Evolutionary conservation across 352 stramenopile species (phyloP), one percentile per base, ranked within the genome.

Genomic region (Phytophthora fragariae): DNA sequence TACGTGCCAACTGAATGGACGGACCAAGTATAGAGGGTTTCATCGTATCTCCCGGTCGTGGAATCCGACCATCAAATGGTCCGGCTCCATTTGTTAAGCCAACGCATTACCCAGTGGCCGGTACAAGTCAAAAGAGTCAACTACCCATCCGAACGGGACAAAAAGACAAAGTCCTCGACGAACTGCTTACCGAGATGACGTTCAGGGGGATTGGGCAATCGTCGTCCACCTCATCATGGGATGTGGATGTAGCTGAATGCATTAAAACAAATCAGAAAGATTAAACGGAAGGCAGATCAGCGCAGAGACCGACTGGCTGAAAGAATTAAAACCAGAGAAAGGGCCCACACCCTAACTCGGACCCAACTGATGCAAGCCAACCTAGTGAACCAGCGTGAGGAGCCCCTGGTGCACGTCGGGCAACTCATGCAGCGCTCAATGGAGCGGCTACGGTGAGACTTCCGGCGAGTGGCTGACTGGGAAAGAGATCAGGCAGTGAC

Each of bases 391-490:
- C 19, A 12, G 5, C 39, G 57, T 24, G 24, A 24, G 8, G 41
- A 64, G 2, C 29, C 29, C 2, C 2, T 64, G 3, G 29, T 55
- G 2, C n/a, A 29, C 7, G 5, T 14, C 5, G 57, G 57, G 0
- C 14, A 37, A 9, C 14, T 41, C 5, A 11, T 64, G 19, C 21
- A 41, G 12, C 24, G 35, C 3, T 19, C 37, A 1, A 44, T 24
- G 2, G 41, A 64, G 9, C 14, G 15, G 17, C 7, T 64, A 5
- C 3, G 57, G 8, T 55, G 57, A 39, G 2, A 41, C 4, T 55
- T 55, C 14, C 41, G 55, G 14, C n/a, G 57, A 21, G 14, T 64
- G 31, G 55, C 39, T 11, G n/a, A 64, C 24, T 64, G 57, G 57
- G 57, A 64, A 39, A 9, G 14, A 14, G 39, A 44, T 39, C 57